phyloP scores from a whole-genome alignment of 2,329 filamentous ascomycete species.

The Apiospora marii region DNA sequence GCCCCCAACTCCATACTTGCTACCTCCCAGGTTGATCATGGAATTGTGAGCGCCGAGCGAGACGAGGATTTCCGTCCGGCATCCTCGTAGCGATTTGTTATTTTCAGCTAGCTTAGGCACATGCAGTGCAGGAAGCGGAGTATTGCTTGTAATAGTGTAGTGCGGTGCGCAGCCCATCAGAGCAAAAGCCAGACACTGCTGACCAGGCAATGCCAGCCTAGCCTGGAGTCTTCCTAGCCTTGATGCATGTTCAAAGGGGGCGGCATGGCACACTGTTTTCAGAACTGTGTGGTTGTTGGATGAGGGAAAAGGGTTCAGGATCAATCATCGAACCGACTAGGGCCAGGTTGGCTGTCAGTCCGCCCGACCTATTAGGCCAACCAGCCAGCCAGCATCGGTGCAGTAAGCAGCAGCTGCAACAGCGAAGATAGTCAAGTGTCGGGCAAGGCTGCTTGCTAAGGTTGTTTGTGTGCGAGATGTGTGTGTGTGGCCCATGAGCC shows the following conservation, averaged over 20 bases:
- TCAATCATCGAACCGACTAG: slow-evolving; percentile 8
- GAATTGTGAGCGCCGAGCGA: slow-evolving; percentile 12
- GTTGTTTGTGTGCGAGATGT: background rate
- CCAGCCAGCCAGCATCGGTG: slow-evolving; percentile 7
- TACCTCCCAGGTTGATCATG: background rate
- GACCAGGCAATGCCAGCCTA: slow-evolving; percentile 20
- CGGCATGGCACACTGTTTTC: slow-evolving; percentile 20
- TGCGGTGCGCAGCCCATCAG: background rate
- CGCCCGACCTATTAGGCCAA: slow-evolving; percentile 9
- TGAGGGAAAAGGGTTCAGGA: slow-evolving; percentile 14
- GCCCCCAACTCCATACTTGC: background rate
- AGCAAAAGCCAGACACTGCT: slow-evolving; percentile 21
- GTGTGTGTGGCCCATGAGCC: background rate
- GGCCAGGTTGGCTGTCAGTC: slow-evolving; percentile 10
- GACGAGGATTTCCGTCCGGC: slow-evolving; percentile 4
- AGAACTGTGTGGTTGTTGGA: slow-evolving; percentile 14
- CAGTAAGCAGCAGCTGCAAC: background rate
- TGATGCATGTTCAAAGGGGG: slow-evolving; percentile 18
- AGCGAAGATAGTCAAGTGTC: background rate
- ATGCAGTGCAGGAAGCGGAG: slow-evolving; percentile 20
- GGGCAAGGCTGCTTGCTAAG: background rate
- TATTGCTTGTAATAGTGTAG: slow-evolving; percentile 1
- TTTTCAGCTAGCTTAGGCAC: slow-evolving; percentile 20
- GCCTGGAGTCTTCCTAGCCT: slow-evolving; percentile 7
- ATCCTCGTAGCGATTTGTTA: slow-evolving; percentile 18